Evolutionary conservation across 2,329 filamentous ascomycete species (phyloP), one percentile per base, ranked within the genome.

Genomic region (Chaetomiaceae sp.): DNA sequence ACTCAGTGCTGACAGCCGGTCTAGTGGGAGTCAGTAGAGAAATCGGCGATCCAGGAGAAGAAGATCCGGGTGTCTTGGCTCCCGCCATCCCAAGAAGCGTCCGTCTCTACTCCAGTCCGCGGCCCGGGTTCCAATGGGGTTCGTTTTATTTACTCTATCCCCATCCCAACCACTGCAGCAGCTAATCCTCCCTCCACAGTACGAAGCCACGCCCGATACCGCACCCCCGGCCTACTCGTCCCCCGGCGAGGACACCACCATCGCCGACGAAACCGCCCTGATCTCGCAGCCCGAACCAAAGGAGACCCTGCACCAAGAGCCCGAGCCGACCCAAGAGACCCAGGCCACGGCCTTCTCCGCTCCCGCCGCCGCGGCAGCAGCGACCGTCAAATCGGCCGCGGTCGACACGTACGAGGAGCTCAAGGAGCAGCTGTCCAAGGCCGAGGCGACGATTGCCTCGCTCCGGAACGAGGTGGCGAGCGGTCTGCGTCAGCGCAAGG

Each of bases 1-100:
- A 25, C 14, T 34, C 52, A 51, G n/a, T 63, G 57, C 61, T 64
- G 48, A 64, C 57, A 61, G 65, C 56, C 67, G 49, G 20, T 62
- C 55, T 64, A 94, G 88, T 95, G 91, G 84, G 83, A 81, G 77
- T 87, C 68, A 76, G 94, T 77, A 9, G 80, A 88, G 54, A 97
- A 95, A 74, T 77, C 80, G 14, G 78, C 81, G 20, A 86, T 99
- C 55, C 84, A 91, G 65, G 94, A 99, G 77, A 89, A 87, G 76
- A 99, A 97, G 79, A 99, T 99, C 63, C 85, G 92, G 43, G 94
- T 99, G 60, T 80, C 80, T 62, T 99, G 92, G 79, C 78, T 96
- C 38, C 72, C 87, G 44, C 77, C 86, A 20, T 37, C 46, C 9
- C 80, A 83, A 46, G 79, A 79, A 7, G 55, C 48, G 9, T 56